Conservation (phyloP, 768 basidiomycete species). For the Lactarius pseudohatsudake region DNA sequence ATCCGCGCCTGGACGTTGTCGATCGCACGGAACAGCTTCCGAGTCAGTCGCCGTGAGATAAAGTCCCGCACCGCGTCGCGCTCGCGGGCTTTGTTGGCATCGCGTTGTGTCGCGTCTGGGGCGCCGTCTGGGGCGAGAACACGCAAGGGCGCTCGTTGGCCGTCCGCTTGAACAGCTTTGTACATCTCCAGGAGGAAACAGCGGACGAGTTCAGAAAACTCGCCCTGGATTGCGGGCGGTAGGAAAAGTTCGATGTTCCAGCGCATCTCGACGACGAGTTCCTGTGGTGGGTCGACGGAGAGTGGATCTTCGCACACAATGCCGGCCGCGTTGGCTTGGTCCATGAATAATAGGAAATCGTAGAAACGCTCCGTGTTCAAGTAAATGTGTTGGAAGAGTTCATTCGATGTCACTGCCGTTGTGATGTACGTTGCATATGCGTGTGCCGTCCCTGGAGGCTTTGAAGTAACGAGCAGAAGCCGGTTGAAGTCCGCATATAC, state of each 20-base stretch:
- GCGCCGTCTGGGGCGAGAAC: slow-evolving; percentile 65
- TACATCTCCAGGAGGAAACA: slow-evolving; percentile 86
- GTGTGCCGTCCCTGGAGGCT: slow-evolving; percentile 91
- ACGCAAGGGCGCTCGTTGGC: slow-evolving; percentile 67
- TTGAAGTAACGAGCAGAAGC: slow-evolving; percentile 88
- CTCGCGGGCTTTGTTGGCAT: slow-evolving; percentile 69
- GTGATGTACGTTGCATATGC: slow-evolving; percentile 96
- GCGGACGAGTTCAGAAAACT: slow-evolving; percentile 72
- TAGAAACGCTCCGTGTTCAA: slow-evolving; percentile 87
- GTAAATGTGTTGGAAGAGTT: slow-evolving; percentile 91
- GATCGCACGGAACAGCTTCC: slow-evolving; percentile 72
- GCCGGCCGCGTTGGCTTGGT: slow-evolving; percentile 87
- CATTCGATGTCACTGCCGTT: slow-evolving; percentile 89
- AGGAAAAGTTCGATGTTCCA: slow-evolving; percentile 95
- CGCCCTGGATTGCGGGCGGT: slow-evolving; percentile 73
- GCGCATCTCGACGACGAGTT: slow-evolving; percentile 73
- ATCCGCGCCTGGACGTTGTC: slow-evolving; percentile 60
- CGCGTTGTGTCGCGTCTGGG: slow-evolving; percentile 63
- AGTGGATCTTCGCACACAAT: slow-evolving; percentile 81
- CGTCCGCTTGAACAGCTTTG: slow-evolving; percentile 65
- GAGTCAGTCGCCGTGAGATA: slow-evolving; percentile 76
- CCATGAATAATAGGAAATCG: slow-evolving; percentile 95
- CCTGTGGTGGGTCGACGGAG: slow-evolving; percentile 64
- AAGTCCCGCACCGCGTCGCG: slow-evolving; percentile 68
- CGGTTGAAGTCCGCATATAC: slow-evolving; percentile 92